These are phyloP conservation scores for Nicotiana attenuata DNA, from an alignment of 257 asterid species.

Conservation along the genomic window DNA sequence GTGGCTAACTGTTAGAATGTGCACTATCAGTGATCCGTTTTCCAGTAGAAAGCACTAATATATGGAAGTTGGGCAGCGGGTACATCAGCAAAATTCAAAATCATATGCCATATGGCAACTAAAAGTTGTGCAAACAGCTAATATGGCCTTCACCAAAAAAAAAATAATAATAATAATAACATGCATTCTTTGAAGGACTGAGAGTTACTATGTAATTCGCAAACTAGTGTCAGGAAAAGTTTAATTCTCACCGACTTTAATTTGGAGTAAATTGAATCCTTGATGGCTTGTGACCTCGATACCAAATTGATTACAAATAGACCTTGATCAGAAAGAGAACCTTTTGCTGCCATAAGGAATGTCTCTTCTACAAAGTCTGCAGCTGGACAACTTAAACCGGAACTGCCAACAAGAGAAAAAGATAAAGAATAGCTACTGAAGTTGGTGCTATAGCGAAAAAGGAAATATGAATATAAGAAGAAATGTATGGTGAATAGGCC, in stretches of 20 bases:
- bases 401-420: slow-evolving; percentile 39
- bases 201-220: background rate
- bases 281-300: slow-evolving; percentile 70
- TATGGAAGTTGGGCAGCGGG: background rate
- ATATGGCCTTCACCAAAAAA: background rate
- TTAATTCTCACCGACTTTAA: slow-evolving; percentile 53
- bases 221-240: background rate
- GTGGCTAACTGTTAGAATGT: background rate
- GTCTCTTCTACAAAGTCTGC: slow-evolving; percentile 73
- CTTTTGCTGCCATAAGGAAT: slow-evolving; percentile 52
- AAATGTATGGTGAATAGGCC: background rate
- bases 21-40: background rate
- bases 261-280: slow-evolving; percentile 51
- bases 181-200: background rate
- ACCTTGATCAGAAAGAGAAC: slow-evolving; percentile 74
- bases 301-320: slow-evolving; percentile 74
- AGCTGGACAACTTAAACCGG: slow-evolving; percentile 89
- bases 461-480: background rate
- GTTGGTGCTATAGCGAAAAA: background rate
- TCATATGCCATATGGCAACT: background rate
- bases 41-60: background rate
- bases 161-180: background rate
- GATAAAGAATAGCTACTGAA: background rate
- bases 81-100: background rate
- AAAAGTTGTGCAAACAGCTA: background rate